Base-by-base conservation (phyloP, 2,329 filamentous ascomycete genomes). In the Escovopsis sp. region DNA sequence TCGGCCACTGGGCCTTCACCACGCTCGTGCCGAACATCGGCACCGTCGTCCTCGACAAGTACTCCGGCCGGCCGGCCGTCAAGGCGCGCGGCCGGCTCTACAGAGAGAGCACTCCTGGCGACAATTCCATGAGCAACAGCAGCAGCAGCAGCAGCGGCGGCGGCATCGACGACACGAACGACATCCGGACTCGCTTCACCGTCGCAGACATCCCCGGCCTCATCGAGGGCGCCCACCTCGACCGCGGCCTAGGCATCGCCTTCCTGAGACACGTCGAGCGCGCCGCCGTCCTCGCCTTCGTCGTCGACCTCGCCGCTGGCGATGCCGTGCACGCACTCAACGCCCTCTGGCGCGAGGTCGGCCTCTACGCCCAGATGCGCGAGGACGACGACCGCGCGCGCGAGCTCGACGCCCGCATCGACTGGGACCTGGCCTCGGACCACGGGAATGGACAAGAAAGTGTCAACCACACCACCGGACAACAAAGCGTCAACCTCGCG, bases 1-100 rank as follows among this genome's bases (percentile, higher is more conserved):
- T 98, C 21, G 90, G 90, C 28, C 78, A 82, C 53, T 98, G 90
- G 90, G 88, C 86, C 9, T 98, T 98, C 55, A 98, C 90, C 3
- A 98, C 90, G 0, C 66, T 98, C 8, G 79, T 87, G 46, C 90
- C 90, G 3, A 94, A 93, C 46, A 92, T 98, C 36, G 90, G 90
- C 34, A 98, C 90, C 1, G 85, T 98, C 6, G 79, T 96, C 12
- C 70, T 98, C 10, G 90, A 98, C 55, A 74, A 87, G 52, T 73
- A 90, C 60, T 77, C 76, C 39, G 85, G 87, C 3, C 74, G 83
- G 0, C 84, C 86, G 2, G 37, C 61, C 5, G 55, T 70, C 31
- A 56, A 53, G 30, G 59, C 57, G 35, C 54, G 51, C 35, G 49
- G 51, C 5, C 49, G 45, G 8, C 52, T 51, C 48, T 44, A 50